Evolutionary conservation across 108 stramenopile genomes (phyloP).

Genomic region (Skeletonema potamos): DNA sequence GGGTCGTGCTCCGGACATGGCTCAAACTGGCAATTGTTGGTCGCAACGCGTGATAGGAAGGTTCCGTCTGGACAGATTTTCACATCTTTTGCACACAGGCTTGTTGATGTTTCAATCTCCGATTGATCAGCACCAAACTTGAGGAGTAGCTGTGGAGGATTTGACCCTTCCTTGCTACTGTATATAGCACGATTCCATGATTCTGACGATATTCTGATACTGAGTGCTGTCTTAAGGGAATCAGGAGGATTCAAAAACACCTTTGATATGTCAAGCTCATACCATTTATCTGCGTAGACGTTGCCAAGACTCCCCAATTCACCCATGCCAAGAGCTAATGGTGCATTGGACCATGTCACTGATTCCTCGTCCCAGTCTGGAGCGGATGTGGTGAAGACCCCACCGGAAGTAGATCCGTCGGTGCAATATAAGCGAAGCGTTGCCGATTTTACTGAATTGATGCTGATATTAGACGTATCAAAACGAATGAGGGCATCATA

Average conservation of each 20-base stretch:
- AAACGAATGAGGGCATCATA: constrained; percentile 15
- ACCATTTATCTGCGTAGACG: constrained; percentile 32
- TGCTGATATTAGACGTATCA: constrained; percentile 11
- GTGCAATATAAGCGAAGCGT: constrained; percentile 15
- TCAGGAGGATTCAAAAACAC: background rate
- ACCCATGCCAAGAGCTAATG: constrained; percentile 4
- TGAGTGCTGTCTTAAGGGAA: constrained; percentile 7
- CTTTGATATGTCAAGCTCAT: constrained; percentile 30
- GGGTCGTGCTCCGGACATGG: constrained; percentile 5
- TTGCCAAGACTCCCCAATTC: constrained; percentile 11
- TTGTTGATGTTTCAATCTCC: background rate
- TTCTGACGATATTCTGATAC: constrained; percentile 11
- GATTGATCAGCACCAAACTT: constrained; percentile 4
- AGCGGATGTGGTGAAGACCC: constrained; percentile 25
- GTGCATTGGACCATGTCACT: constrained; percentile 44
- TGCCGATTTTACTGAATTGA: constrained; percentile 10
- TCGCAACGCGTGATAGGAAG: constrained; percentile 3
- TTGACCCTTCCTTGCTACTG: constrained; percentile 31
- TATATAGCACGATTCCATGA: constrained; percentile 26
- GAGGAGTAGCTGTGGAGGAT: constrained; percentile 31
- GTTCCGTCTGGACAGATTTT: constrained; percentile 20
- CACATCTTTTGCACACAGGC: constrained; percentile 2
- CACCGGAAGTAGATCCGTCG: constrained; percentile 27
- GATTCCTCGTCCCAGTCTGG: constrained; percentile 35
- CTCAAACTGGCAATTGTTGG: constrained; percentile 14